These are phyloP conservation scores for Brassica cretica DNA, from an alignment of 345 rosid species.

Conservation along the genomic window DNA sequence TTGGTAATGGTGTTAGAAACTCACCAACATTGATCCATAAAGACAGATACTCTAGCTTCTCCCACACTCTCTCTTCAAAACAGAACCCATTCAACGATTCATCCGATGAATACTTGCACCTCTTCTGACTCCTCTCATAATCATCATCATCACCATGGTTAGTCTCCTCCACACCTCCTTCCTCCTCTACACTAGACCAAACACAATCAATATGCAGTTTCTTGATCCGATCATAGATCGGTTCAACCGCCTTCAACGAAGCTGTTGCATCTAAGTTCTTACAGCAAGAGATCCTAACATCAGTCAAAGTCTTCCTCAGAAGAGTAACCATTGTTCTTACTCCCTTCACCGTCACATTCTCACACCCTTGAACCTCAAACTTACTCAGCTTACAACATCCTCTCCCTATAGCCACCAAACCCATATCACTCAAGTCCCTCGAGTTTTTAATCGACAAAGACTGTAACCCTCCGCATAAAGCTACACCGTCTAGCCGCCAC, in stretches of 20 bases:
- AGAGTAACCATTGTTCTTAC: constrained; percentile 62
- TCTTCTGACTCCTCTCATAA: constrained; percentile 43
- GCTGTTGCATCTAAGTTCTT: constrained; percentile 56
- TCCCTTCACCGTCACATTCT: constrained; percentile 66
- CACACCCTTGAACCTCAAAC: constrained; percentile 86
- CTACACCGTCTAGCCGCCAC: constrained; percentile 69
- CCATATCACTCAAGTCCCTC: constrained; percentile 74
- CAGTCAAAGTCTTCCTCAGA: constrained; percentile 49
- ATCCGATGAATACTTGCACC: constrained; percentile 47
- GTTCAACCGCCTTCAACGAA: constrained; percentile 67
- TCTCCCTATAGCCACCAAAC: constrained; percentile 71
- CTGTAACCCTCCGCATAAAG: constrained; percentile 60
- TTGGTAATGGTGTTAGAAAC: constrained; percentile 56
- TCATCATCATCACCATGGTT: constrained; percentile 22
- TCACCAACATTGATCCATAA: constrained; percentile 80
- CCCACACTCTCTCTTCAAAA: constrained; percentile 57
- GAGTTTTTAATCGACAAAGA: constrained; percentile 66
- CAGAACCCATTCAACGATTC: constrained; percentile 41
- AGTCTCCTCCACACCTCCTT: constrained; percentile 24
- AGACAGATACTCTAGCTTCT: constrained; percentile 62
- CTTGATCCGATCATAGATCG: constrained; percentile 56
- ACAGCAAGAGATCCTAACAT: constrained; percentile 72
- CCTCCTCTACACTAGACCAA: constrained; percentile 55
- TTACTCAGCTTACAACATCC: constrained; percentile 61
- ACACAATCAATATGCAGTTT: constrained; percentile 80